Base-by-base conservation (phyloP, 352 stramenopile species). In the Globisporangium megalacanthum region DNA sequence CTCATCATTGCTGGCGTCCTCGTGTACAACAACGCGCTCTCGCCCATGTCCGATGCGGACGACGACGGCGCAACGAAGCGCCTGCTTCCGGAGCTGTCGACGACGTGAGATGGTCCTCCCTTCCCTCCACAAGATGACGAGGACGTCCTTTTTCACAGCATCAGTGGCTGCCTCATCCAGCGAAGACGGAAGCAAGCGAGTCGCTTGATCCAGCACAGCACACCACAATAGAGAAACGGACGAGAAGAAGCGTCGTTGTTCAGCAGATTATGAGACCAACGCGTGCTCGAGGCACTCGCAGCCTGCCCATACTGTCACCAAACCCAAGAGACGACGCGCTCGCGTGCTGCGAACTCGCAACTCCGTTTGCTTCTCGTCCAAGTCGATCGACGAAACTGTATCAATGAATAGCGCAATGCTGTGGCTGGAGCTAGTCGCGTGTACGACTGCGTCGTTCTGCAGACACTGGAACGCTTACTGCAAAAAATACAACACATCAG, bases 1-100 rank as follows among this genome's bases (percentile, higher is more conserved):
- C 53, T 94, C 60, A 89, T 90, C 61, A 83, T 95, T 47, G 56
- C 60, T 1, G 87, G 88, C 19, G 62, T 95, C 0, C 66, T 72
- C 11, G 59, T 94, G 17, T 96, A 96, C 71, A 89, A 94, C 63
- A 66, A 69, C 10, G 77, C 75, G 14, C 58, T 69, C 9, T 52
- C 68, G 11, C 71, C 75, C 3, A 83, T 69, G 15, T 79, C 70
- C 5, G 54, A 73, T 20, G 41, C 73, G 61, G 67, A 80, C 48
- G 57, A 82, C 37, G 41, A n/a, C 17, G 42, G 61, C 48, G 69
- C 67, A n/a, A 72, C 59, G 31, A 58, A 37, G 1, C 35, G 49
- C 2, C 35, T 75, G 15, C 39, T 76, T 31, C 35, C 61, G 3
- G 9, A 44, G 19, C 36, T 36, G 11, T 25, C 25, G 33, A 20